phyloP scores from a whole-genome alignment of 2,329 filamentous ascomycete species.

The Fusarium pseudograminearum region DNA sequence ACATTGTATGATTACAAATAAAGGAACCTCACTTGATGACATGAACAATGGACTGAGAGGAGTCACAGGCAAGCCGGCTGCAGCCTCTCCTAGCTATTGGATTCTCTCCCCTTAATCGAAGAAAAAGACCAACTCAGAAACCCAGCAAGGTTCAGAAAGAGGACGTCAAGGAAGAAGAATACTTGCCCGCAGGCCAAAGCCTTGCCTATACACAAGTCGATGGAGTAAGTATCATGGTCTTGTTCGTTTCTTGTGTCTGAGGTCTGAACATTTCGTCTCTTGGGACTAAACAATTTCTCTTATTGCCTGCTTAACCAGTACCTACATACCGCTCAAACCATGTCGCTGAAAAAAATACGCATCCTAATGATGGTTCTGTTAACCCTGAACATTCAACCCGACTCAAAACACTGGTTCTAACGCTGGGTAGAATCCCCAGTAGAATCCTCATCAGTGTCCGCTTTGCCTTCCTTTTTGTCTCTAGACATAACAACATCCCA shows the following conservation, averaged over 20 bases:
- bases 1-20: too few species aligned
- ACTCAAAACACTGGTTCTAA: background rate
- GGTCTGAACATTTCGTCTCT: background rate
- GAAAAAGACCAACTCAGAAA: too few species aligned
- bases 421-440: background rate
- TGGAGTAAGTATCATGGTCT: background rate
- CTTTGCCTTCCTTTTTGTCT: background rate
- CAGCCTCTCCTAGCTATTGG: too few species aligned
- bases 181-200: background rate
- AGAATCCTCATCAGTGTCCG: background rate
- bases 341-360: conserved; percentile 12
- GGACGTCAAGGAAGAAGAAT: too few species aligned
- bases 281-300: background rate
- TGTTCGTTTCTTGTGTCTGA: background rate
- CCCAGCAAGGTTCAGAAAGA: too few species aligned
- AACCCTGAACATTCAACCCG: background rate
- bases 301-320: background rate
- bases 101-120: too few species aligned
- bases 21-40: too few species aligned
- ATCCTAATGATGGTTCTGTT: background rate
- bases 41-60: too few species aligned
- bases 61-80: too few species aligned
- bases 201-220: background rate
- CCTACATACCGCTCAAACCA: conserved; percentile 21
- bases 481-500: background rate